Percentiles rank a stretch among this genome's conserved stretches.
Conservation (phyloP, 1,139 yeast species). For the Yamadazyma spencermartinsiae region DNA sequence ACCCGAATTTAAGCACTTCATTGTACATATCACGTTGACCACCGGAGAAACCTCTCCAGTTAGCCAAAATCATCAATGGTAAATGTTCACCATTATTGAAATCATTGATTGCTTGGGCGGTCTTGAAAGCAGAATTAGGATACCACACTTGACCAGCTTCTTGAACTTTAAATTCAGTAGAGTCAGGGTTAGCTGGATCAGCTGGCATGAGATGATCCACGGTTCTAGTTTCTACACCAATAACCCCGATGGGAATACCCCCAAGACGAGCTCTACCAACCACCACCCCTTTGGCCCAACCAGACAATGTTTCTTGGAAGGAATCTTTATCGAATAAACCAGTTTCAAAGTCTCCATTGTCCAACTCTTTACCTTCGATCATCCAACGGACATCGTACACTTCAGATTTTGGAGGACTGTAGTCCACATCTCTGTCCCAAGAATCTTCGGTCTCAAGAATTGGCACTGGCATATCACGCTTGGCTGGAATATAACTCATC, state of each 20-base stretch:
- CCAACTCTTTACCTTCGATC: constrained; percentile 77
- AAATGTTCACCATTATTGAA: constrained; percentile 97
- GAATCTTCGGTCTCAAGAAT: constrained; percentile 76
- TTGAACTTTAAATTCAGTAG: constrained; percentile 82
- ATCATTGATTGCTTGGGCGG: constrained; percentile 97
- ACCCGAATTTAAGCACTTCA: constrained; percentile 95
- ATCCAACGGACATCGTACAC: constrained; percentile 93
- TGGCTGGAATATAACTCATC: constrained; percentile 95
- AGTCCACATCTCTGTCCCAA: constrained; percentile 94
- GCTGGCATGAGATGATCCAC: constrained; percentile 92
- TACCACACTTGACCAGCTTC: constrained; percentile 99
- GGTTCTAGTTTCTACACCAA: constrained; percentile 90
- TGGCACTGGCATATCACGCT: constrained; percentile 89
- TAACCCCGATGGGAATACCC: constrained; percentile 97
- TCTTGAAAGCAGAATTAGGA: constrained; percentile 98
- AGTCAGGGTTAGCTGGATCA: constrained; percentile 96
- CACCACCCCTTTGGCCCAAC: constrained; percentile 98
- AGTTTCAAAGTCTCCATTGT: constrained; percentile 67
- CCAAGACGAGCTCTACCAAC: constrained; percentile 98
- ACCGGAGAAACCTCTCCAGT: constrained; percentile 99
- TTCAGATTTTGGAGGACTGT: constrained; percentile 68
- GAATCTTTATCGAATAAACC: constrained; percentile 92
- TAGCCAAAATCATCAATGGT: constrained; percentile 95
- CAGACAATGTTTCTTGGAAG: constrained; percentile 95
- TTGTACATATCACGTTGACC: constrained; percentile 99